phyloP scores from a whole-genome alignment of 805 yeast genomes.

The Kockiozyma suomiensis region DNA sequence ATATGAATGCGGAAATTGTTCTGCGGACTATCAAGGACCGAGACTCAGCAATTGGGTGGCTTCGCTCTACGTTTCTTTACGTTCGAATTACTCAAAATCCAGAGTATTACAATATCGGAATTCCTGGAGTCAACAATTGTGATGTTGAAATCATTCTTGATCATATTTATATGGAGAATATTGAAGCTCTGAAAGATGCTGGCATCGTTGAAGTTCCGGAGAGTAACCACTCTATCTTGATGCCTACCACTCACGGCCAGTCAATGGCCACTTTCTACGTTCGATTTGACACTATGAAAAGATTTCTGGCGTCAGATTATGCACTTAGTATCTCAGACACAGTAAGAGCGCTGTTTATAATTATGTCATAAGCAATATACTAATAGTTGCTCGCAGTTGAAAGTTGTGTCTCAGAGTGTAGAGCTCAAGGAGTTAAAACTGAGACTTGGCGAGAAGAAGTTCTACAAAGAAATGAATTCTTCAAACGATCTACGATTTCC shows the following conservation, averaged over 20 bases:
- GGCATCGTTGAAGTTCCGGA: constrained; percentile 39
- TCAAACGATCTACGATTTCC: constrained; percentile 48
- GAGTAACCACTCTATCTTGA: constrained; percentile 29
- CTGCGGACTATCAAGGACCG: constrained; percentile 46
- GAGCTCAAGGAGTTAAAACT: constrained; percentile 50
- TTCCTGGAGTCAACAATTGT: constrained; percentile 36
- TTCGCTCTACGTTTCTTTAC: constrained; percentile 54
- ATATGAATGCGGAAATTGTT: constrained; percentile 49
- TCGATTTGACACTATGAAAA: constrained; percentile 49
- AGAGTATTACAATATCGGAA: constrained; percentile 42
- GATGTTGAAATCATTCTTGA: constrained; percentile 43
- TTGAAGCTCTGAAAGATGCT: constrained; percentile 43
- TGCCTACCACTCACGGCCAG: constrained; percentile 49
- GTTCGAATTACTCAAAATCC: constrained; percentile 50
- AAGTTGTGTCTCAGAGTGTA: constrained; percentile 43
- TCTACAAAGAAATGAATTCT: constrained; percentile 50
- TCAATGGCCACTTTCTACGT: constrained; percentile 57
- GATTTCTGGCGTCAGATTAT: not conserved
- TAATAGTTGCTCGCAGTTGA: constrained; percentile 10
- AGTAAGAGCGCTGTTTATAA: not conserved
- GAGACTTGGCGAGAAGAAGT: constrained; percentile 50
- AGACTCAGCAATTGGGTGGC: constrained; percentile 51
- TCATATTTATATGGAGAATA: constrained; percentile 43
- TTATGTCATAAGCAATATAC: not conserved
- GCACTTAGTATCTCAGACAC: constrained; percentile 9